A percentile compares a stretch with the other conserved stretches of the same genome.
Conservation (phyloP, 805 yeast species). For the Ascoidea tarda region DNA sequence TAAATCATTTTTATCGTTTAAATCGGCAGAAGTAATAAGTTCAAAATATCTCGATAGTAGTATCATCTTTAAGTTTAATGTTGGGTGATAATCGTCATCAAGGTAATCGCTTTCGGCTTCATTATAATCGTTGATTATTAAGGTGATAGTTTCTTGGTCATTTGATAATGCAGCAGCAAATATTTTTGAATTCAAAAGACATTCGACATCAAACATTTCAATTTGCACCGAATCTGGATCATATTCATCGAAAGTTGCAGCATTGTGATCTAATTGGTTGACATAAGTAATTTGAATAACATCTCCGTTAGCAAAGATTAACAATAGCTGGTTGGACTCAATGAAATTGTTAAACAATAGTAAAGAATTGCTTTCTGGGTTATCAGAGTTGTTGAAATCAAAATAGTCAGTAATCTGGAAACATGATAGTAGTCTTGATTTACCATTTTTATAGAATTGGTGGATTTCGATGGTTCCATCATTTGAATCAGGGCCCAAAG, state of each 20-base stretch:
- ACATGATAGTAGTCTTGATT: slow-evolving; percentile 40
- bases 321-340: slow-evolving; percentile 50
- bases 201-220: slow-evolving; percentile 55
- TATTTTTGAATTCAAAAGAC: slow-evolving; percentile 68
- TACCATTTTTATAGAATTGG: slow-evolving; percentile 54
- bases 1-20: slow-evolving; percentile 48
- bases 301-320: slow-evolving; percentile 67
- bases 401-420: slow-evolving; percentile 24
- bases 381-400: slow-evolving; percentile 1
- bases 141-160: slow-evolving; percentile 77
- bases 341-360: slow-evolving; percentile 53
- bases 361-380: slow-evolving; percentile 20
- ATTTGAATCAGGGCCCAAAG: slow-evolving; percentile 20
- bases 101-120: slow-evolving; percentile 3
- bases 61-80: slow-evolving; percentile 36
- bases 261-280: slow-evolving; percentile 5
- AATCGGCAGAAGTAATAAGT: slow-evolving; percentile 50
- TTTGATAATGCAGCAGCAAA: slow-evolving; percentile 73
- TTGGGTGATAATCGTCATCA: too few species aligned
- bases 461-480: slow-evolving; percentile 54
- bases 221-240: slow-evolving; percentile 27
- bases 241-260: slow-evolving; percentile 43
- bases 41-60: slow-evolving; percentile 68
- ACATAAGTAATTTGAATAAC: slow-evolving; percentile 20
- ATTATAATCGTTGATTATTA: too few species aligned